A percentile compares a stretch with the other conserved stretches of the same genome.
These are phyloP conservation scores for Stephania cephalantha DNA, from an alignment of 164 flowering plant genomes.

Conservation along the genomic window DNA sequence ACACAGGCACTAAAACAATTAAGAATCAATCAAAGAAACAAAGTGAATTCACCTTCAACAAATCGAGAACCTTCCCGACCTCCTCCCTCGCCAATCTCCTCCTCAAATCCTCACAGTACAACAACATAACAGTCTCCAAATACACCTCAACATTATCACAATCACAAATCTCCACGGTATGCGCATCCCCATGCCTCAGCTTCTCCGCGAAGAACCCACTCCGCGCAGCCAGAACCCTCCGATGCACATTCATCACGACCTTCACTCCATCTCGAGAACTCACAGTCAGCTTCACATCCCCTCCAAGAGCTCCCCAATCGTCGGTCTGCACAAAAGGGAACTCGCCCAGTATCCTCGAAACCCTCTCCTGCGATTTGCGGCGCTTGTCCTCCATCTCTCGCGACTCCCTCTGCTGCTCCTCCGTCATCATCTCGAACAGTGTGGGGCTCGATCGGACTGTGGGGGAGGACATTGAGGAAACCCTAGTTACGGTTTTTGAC, in stretches of 20 bases:
- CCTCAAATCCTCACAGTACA: slow-evolving; percentile 76
- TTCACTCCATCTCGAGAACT: slow-evolving; percentile 49
- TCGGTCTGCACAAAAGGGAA: slow-evolving; percentile 33
- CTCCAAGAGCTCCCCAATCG: slow-evolving; percentile 33
- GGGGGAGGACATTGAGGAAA: slow-evolving; percentile 24
- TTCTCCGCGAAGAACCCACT: slow-evolving; percentile 79
- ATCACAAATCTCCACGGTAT: slow-evolving; percentile 78
- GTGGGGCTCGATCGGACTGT: slow-evolving; percentile 38
- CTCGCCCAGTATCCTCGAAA: slow-evolving; percentile 39
- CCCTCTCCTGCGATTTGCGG: slow-evolving; percentile 32
- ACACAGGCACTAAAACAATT: background rate
- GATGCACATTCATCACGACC: slow-evolving; percentile 66
- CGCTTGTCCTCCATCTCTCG: slow-evolving; percentile 22
- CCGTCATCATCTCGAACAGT: slow-evolving; percentile 77
- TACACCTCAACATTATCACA: slow-evolving; percentile 87
- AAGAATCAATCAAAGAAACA: background rate
- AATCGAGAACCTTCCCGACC: slow-evolving; percentile 52
- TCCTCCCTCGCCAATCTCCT: slow-evolving; percentile 56
- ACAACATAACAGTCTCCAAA: slow-evolving; percentile 72
- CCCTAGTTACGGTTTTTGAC: slow-evolving; percentile 15
- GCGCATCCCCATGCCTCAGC: slow-evolving; percentile 33
- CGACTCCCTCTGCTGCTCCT: slow-evolving; percentile 42
- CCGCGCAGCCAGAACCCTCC: slow-evolving; percentile 44
- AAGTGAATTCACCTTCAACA: slow-evolving; percentile 59
- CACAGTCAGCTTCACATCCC: slow-evolving; percentile 70